Evolutionary conservation across 257 asterid genomes (phyloP).

Genomic region (Jaltomata sinuosa): DNA sequence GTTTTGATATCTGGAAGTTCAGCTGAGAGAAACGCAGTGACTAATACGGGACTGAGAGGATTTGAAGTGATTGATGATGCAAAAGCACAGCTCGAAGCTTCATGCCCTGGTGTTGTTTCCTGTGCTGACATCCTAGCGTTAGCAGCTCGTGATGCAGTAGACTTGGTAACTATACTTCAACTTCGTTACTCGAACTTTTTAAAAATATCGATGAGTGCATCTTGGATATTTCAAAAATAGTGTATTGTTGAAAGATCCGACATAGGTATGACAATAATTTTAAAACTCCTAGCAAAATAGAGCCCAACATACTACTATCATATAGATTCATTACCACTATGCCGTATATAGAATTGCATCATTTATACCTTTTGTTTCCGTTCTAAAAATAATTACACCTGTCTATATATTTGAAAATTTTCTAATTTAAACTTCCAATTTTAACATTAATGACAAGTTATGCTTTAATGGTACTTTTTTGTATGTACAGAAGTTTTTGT

Average conservation of each 20-base stretch:
- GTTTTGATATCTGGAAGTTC: slow-evolving; percentile 35
- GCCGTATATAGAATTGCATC: not conserved
- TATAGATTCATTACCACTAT: not conserved
- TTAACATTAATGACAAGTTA: not conserved
- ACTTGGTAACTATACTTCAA: slow-evolving; percentile 24
- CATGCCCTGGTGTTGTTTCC: slow-evolving; percentile 53
- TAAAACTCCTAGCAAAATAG: too few relatives aligned
- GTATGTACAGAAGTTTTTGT: not conserved
- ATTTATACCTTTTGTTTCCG: not conserved
- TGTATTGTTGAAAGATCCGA: too few relatives aligned
- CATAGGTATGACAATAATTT: too few relatives aligned
- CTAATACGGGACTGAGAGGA: slow-evolving; percentile 49
- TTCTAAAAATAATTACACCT: not conserved
- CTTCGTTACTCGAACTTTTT: not conserved
- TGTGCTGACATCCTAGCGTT: slow-evolving; percentile 62
- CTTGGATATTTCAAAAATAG: too few relatives aligned
- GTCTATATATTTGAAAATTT: too few relatives aligned
- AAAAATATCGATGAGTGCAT: not conserved
- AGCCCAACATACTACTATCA: not conserved
- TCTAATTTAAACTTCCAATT: not conserved
- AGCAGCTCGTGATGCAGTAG: slow-evolving; percentile 65
- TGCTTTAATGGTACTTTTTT: not conserved
- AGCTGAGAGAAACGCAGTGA: slow-evolving; percentile 38
- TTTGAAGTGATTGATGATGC: slow-evolving; percentile 61
- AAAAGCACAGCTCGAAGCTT: slow-evolving; percentile 42